A percentile compares a stretch with the other conserved stretches of the same genome.
phyloP scores from a whole-genome alignment of 108 stramenopile genomes.

The Discostella stelligeroides region DNA sequence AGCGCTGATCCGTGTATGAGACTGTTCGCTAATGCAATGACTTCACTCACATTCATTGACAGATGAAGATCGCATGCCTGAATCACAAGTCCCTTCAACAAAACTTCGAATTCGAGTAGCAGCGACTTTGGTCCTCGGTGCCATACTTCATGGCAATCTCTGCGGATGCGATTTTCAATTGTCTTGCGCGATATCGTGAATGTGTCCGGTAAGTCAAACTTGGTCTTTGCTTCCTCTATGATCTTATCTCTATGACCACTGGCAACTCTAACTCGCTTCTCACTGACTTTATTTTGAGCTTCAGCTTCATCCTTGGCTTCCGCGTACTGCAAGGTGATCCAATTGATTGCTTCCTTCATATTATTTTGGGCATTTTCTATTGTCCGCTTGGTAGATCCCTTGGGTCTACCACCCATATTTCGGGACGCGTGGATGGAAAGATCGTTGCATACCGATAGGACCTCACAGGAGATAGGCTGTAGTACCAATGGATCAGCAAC shows the following conservation, averaged over 20 bases:
- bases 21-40: background rate
- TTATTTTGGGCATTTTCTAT: too few relatives aligned
- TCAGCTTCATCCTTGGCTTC: too few relatives aligned
- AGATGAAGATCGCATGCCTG: background rate
- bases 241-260: constrained; percentile 7
- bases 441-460: too few relatives aligned
- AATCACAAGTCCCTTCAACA: background rate
- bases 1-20: background rate
- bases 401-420: too few relatives aligned
- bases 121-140: constrained; percentile 4
- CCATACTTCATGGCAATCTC: background rate
- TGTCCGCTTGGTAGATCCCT: too few relatives aligned
- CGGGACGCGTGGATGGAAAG: too few relatives aligned
- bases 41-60: constrained; percentile 1
- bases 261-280: too few relatives aligned
- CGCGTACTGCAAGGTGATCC: too few relatives aligned
- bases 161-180: background rate
- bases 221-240: background rate
- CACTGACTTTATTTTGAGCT: too few relatives aligned
- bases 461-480: too few relatives aligned
- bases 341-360: too few relatives aligned
- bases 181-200: constrained; percentile 3
- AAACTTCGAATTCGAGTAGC: background rate
- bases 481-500: too few relatives aligned
- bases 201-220: background rate